These are phyloP conservation scores for Citrus unshiu DNA, from an alignment of 345 rosid species.

Conservation along the genomic window DNA sequence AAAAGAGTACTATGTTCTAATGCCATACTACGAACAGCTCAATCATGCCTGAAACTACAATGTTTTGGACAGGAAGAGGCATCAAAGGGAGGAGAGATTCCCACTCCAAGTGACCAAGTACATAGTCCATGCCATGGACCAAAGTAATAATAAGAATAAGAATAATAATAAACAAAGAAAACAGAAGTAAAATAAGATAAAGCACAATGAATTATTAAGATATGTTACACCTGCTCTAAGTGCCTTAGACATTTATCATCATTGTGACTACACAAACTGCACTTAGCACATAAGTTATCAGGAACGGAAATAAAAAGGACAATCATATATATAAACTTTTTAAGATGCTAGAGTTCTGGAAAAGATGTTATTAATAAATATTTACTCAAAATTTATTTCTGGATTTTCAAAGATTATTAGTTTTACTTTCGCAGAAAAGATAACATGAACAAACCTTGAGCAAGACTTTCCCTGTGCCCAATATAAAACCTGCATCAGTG, in stretches of 20 bases:
- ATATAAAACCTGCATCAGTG: constrained; percentile 95
- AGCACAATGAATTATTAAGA: neutral
- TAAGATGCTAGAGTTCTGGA: neutral
- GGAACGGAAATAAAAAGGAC: neutral
- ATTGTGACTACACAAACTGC: neutral
- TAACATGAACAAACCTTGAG: constrained; percentile 60
- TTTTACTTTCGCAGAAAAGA: neutral
- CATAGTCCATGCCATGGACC: neutral
- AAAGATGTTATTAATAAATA: neutral
- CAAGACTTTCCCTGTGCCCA: constrained; percentile 90
- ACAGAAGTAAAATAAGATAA: neutral
- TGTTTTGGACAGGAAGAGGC: no score
- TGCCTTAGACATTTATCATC: neutral
- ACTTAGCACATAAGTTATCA: neutral
- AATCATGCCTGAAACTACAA: no score
- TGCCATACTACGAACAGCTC: no score
- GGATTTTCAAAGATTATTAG: neutral
- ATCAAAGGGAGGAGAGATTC: no score
- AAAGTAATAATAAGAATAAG: neutral
- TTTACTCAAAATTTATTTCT: neutral
- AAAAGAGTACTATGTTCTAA: no score
- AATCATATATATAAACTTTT: neutral
- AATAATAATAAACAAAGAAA: neutral
- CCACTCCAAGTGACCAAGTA: neutral
- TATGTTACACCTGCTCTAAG: neutral